These are phyloP conservation scores for Trifolium subterraneum DNA, from an alignment of 306 rosid species.

Conservation along the genomic window DNA sequence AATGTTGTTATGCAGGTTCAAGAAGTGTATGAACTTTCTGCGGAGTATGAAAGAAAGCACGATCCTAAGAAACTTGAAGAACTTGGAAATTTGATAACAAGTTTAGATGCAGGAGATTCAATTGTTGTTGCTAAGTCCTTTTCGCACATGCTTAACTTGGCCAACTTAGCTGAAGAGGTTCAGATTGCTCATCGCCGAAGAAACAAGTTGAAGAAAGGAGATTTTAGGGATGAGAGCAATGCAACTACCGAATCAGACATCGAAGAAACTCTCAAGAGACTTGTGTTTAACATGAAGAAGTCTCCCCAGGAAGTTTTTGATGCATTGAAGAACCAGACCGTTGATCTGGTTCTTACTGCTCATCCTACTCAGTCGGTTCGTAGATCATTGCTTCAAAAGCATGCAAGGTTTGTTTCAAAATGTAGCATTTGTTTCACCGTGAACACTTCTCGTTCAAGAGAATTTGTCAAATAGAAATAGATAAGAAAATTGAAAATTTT, in stretches of 20 bases:
- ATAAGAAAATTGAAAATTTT: conserved; percentile 1
- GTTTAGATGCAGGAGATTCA: conserved; percentile 96
- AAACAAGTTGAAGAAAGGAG: conserved; percentile 92
- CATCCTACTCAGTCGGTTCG: conserved; percentile 99
- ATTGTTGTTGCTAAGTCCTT: conserved; percentile 92
- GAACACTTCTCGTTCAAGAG: neutral
- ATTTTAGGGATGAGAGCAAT: conserved; percentile 78
- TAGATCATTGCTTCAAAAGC: conserved; percentile 97
- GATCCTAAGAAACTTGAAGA: conserved; percentile 85
- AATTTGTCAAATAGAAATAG: neutral
- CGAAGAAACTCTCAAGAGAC: conserved; percentile 95
- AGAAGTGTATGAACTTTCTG: conserved; percentile 95
- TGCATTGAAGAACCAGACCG: conserved; percentile 94
- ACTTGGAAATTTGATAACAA: conserved; percentile 79
- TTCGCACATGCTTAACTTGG: conserved; percentile 97
- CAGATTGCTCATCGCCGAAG: conserved; percentile 90
- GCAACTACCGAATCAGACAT: conserved; percentile 97
- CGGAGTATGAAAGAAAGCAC: conserved; percentile 90
- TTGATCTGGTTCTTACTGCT: conserved; percentile 95
- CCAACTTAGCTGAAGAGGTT: conserved; percentile 99
- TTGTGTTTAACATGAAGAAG: conserved; percentile 71
- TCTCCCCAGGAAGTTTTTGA: conserved; percentile 96
- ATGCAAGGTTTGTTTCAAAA: conserved; percentile 70
- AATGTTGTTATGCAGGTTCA: conserved; percentile 65
- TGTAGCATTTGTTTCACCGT: conserved; percentile 13